Percentiles rank a stretch among this genome's conserved stretches.
phyloP scores from a whole-genome alignment of 106 monocot species.

The Phalaenopsis equestris region DNA sequence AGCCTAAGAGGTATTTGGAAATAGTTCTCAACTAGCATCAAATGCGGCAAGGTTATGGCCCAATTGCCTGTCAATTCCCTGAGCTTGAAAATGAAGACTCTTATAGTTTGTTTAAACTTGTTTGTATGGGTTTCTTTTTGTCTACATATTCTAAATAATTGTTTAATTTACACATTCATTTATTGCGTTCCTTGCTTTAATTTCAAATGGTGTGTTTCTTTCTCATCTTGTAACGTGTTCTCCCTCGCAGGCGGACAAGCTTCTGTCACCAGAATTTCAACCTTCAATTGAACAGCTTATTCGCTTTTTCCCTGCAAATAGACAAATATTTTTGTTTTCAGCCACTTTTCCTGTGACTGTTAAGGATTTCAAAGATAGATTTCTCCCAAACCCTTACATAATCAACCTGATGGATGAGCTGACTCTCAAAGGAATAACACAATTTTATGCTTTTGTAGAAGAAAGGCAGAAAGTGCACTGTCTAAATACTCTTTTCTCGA shows the following conservation, averaged over 20 bases:
- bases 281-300: constrained; percentile 82
- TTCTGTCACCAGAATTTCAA: constrained; percentile 93
- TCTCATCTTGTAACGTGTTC: neutral
- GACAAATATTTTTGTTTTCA: constrained; percentile 87
- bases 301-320: constrained; percentile 58
- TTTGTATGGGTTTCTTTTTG: too few relatives aligned
- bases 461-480: constrained; percentile 98
- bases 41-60: too few relatives aligned
- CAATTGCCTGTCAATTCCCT: too few relatives aligned
- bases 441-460: constrained; percentile 96
- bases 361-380: constrained; percentile 86
- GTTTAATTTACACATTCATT: too few relatives aligned
- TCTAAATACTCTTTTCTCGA: constrained; percentile 96
- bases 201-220: too few relatives aligned
- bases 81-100: too few relatives aligned
- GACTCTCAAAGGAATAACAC: constrained; percentile 93
- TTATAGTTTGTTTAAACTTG: too few relatives aligned
- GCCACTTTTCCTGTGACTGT: constrained; percentile 98
- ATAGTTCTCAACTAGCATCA: too few relatives aligned
- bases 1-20: too few relatives aligned
- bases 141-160: too few relatives aligned
- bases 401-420: constrained; percentile 99
- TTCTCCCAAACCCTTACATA: constrained; percentile 67
- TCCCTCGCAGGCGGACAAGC: constrained; percentile 83
- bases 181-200: too few relatives aligned